phyloP scores from a whole-genome alignment of 1,284 basidiomycete genomes.

The Pyrrhoderma lamaoense region DNA sequence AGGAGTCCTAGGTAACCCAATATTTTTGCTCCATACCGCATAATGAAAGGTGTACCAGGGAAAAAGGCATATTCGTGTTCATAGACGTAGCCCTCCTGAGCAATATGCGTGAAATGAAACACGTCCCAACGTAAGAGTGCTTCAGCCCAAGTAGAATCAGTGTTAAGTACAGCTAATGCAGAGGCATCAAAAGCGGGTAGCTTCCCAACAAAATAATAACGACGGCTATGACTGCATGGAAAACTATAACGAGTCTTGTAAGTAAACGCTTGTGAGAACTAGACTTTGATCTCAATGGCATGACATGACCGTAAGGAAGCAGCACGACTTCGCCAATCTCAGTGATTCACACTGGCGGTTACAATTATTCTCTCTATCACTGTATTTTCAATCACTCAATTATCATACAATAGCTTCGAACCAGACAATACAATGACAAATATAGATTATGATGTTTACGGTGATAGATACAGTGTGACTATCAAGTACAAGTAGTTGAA shows the following conservation, averaged over 20 bases:
- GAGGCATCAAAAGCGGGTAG: conserved; percentile 36
- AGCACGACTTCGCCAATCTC: no score
- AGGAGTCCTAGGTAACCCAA: conserved; percentile 19
- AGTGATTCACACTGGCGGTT: no score
- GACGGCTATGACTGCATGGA: conserved; percentile 30
- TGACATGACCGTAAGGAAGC: neutral
- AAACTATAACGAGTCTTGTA: conserved; percentile 21
- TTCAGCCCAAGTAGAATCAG: conserved; percentile 22
- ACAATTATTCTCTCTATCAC: no score
- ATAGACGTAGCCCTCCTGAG: conserved; percentile 56
- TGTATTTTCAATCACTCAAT: no score
- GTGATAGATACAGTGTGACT: no score
- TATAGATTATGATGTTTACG: no score
- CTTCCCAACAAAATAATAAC: conserved; percentile 26
- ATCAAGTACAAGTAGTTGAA: no score
- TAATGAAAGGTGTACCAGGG: conserved; percentile 56
- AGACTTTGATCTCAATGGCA: neutral
- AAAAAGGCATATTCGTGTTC: conserved; percentile 91
- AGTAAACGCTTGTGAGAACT: conserved; percentile 8
- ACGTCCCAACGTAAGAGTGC: conserved; percentile 79
- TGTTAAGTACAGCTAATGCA: conserved; percentile 34
- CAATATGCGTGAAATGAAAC: conserved; percentile 73
- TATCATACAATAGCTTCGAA: no score
- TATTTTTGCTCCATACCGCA: conserved; percentile 34
- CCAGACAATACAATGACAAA: no score